Conservation (phyloP, 257 asterid species). For the Ligustrum vulgare region DNA sequence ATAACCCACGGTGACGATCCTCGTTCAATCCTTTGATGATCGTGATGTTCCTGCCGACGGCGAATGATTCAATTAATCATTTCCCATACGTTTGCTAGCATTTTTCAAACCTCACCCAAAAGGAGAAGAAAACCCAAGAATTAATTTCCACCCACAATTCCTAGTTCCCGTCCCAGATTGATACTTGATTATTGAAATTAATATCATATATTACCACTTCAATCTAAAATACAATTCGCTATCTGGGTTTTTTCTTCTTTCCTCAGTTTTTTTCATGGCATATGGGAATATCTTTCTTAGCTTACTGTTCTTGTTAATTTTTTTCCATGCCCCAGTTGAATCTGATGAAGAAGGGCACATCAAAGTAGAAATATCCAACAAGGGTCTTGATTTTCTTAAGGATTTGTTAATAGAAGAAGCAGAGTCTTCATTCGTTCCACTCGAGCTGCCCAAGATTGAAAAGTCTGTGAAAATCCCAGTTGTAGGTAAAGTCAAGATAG, state of each 20-base stretch:
- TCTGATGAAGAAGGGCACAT: conserved; percentile 59
- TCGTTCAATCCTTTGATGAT: no score
- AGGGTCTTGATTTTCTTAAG: conserved; percentile 78
- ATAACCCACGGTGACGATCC: no score
- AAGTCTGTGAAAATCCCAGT: conserved; percentile 62
- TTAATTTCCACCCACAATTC: neutral
- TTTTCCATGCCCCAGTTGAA: conserved; percentile 27
- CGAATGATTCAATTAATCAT: neutral
- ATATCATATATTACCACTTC: neutral
- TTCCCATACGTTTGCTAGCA: neutral
- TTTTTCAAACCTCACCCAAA: neutral
- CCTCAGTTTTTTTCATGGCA: conserved; percentile 36
- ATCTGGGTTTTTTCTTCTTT: neutral
- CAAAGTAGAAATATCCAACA: conserved; percentile 56
- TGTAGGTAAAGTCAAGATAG: conserved; percentile 61
- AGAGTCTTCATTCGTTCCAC: conserved; percentile 65
- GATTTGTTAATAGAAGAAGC: conserved; percentile 57
- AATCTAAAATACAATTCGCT: neutral
- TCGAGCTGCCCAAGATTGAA: conserved; percentile 64
- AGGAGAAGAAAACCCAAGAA: neutral
- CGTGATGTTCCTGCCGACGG: neutral
- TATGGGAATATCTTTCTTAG: conserved; percentile 18
- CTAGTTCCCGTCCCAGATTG: neutral
- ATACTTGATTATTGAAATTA: neutral
- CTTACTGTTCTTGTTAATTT: conserved; percentile 26